Base-by-base conservation (phyloP, 352 stramenopile genomes). In the Phytophthora pini region DNA sequence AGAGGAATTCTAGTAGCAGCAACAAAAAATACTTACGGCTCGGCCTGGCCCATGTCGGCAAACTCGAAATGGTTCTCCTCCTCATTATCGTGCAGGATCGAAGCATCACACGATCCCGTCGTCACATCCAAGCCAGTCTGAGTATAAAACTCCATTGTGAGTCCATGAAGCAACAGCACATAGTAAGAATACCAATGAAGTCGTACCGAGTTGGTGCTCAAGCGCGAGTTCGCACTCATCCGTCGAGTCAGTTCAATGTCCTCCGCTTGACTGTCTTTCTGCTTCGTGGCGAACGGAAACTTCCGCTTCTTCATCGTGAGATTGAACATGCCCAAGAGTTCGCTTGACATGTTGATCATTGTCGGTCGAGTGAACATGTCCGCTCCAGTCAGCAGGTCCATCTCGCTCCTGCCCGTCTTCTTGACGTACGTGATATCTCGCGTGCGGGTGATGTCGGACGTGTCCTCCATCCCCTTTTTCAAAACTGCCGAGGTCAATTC, bases 301-400 rank as follows among this genome's bases (percentile, higher is more conserved):
- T 92, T 96, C 15, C 76, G 74, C 74, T 94, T 94, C 70, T 87
- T 93, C 89, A 95, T 95, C 1, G 84, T 95, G 49, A 83, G 60
- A 54, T 81, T 80, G 51, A 94, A 95, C 87, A 97, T 93, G 13
- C 32, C 43, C 1, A 95, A 62, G 13, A 94, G 56, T 6, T 84
- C 70, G 1, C 92, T 77, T 0, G 86, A 70, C 50, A 96, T 77
- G n/a, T 76, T 69, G 3, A 68, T 44, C 17, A 85, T 82, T 39
- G 77, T 90, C 11, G 88, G 88, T 10, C 71, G 58, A 10, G 61
- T 62, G 40, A 95, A 93, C 48, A 93, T 65, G 20, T 94, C 82
- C 2, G 64, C 26, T 15, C 49, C 60, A 24, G 46, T 64, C 4
- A 57, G 59, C 24, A 61, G 47, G 15, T 78, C 65, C 7, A 72